Conservation (phyloP, 108 stramenopile species). For the Discostella pseudostelligera region DNA sequence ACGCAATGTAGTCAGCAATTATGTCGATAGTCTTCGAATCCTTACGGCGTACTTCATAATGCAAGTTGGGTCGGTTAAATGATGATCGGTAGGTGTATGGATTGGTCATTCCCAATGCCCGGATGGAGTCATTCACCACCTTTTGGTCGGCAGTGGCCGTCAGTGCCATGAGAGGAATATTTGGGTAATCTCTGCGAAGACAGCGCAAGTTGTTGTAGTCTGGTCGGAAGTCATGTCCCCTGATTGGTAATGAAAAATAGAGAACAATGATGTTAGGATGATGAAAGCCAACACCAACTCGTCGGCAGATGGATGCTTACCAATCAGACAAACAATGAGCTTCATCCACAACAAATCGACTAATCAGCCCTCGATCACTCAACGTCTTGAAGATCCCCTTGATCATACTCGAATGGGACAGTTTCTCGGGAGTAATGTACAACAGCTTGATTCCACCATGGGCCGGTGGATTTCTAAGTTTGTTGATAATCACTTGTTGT, state of each 20-base stretch:
- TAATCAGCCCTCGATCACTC: conserved; percentile 64
- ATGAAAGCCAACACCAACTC: not conserved
- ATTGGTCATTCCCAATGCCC: conserved; percentile 78
- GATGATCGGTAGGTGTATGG: conserved; percentile 70
- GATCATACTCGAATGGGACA: conserved; percentile 74
- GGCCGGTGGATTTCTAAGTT: conserved; percentile 56
- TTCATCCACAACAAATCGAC: conserved; percentile 98
- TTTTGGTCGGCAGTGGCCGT: conserved; percentile 98
- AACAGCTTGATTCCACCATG: conserved; percentile 93
- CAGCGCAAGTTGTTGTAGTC: conserved; percentile 89
- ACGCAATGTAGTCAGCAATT: conserved; percentile 78
- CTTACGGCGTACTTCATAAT: conserved; percentile 92
- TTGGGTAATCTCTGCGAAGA: conserved; percentile 89
- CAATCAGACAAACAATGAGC: conserved; percentile 90
- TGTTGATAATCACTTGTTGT: conserved; percentile 56
- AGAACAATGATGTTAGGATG: not conserved
- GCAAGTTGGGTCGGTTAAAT: conserved; percentile 96
- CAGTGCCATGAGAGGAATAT: conserved; percentile 94
- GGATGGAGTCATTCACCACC: conserved; percentile 89
- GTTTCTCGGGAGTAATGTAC: conserved; percentile 98
- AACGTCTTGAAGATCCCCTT: conserved; percentile 69
- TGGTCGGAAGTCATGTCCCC: conserved; percentile 64
- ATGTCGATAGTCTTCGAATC: conserved; percentile 66
- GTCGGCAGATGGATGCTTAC: too few species aligned
- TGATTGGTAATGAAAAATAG: not conserved